phyloP scores from a whole-genome alignment of 352 stramenopile species.

The Phytopythium kandeliae region DNA sequence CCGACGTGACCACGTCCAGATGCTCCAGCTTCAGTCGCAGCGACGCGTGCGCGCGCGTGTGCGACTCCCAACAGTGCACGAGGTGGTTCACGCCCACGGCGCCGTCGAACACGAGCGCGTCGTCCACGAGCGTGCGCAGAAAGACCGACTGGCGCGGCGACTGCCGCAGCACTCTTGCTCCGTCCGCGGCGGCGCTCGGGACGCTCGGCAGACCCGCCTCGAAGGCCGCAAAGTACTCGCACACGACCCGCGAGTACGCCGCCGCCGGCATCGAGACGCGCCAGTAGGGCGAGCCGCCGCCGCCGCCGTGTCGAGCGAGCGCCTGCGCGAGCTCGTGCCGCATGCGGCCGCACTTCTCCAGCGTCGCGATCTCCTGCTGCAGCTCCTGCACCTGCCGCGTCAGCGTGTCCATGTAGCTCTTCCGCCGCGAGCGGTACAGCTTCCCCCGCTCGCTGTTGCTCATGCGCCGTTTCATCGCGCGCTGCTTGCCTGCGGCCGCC shows the following conservation, averaged over 20 bases:
- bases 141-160: slow-evolving; percentile 26
- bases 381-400: slow-evolving; percentile 29
- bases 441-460: slow-evolving; percentile 63
- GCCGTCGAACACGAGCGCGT: slow-evolving; percentile 36
- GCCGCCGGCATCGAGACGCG: slow-evolving; percentile 1
- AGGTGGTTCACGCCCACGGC: slow-evolving; percentile 31
- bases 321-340: slow-evolving; percentile 22
- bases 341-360: slow-evolving; percentile 23
- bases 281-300: slow-evolving; percentile 10
- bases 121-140: slow-evolving; percentile 27
- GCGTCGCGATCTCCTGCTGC: slow-evolving; percentile 35
- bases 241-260: slow-evolving; percentile 22
- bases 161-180: slow-evolving; percentile 13
- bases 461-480: slow-evolving; percentile 20
- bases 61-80: slow-evolving; percentile 47
- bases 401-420: slow-evolving; percentile 37
- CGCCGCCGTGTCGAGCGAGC: slow-evolving; percentile 13
- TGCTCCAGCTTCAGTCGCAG: slow-evolving; percentile 44
- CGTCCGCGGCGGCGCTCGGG: slow-evolving; percentile 15
- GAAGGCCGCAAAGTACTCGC: slow-evolving; percentile 53
- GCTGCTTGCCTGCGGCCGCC: neutral
- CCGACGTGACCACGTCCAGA: slow-evolving; percentile 26
- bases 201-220: slow-evolving; percentile 33
- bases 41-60: slow-evolving; percentile 37
- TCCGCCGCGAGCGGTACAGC: slow-evolving; percentile 49